Percentiles rank a stretch among this genome's conserved stretches.
phyloP scores from a whole-genome alignment of 163 green algal species.

The Picocystis sp. region DNA sequence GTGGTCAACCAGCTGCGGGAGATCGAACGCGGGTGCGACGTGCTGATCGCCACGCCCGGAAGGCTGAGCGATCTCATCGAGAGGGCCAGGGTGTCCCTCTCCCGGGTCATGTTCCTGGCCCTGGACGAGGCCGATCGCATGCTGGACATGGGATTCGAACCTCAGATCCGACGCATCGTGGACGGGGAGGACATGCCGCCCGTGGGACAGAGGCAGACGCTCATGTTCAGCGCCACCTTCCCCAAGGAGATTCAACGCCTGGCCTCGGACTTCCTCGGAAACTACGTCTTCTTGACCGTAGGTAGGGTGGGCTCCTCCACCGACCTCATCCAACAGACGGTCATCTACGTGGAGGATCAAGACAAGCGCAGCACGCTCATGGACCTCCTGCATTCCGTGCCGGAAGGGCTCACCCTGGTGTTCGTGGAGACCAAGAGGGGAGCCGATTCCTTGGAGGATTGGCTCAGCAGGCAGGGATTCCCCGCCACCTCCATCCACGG shows the following conservation, averaged over 20 bases:
- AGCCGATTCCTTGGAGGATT: constrained; percentile 93
- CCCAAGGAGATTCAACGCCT: constrained; percentile 88
- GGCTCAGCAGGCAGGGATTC: constrained; percentile 71
- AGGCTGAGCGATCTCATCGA: constrained; percentile 58
- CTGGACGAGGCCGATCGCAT: constrained; percentile 98
- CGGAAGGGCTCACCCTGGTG: constrained; percentile 75
- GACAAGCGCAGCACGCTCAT: constrained; percentile 37
- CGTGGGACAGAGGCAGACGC: constrained; percentile 56
- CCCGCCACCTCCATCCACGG: constrained; percentile 16
- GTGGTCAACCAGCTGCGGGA: neutral
- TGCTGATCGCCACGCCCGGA: constrained; percentile 27
- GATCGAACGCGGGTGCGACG: constrained; percentile 16
- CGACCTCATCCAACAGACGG: constrained; percentile 59
- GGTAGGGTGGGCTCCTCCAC: constrained; percentile 88
- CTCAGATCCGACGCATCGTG: too few relatives aligned
- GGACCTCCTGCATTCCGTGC: constrained; percentile 67
- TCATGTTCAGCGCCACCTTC: constrained; percentile 94
- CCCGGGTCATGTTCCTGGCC: constrained; percentile 55
- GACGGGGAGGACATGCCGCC: constrained; percentile 84
- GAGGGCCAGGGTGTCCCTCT: constrained; percentile 39
- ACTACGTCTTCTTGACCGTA: constrained; percentile 90
- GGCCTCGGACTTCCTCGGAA: constrained; percentile 37
- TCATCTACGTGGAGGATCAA: too few relatives aligned
- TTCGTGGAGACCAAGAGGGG: constrained; percentile 99
- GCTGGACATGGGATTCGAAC: constrained; percentile 97